Evolutionary conservation across 768 basidiomycete genomes (phyloP).

Genomic region (Phaeotremella skinneri): DNA sequence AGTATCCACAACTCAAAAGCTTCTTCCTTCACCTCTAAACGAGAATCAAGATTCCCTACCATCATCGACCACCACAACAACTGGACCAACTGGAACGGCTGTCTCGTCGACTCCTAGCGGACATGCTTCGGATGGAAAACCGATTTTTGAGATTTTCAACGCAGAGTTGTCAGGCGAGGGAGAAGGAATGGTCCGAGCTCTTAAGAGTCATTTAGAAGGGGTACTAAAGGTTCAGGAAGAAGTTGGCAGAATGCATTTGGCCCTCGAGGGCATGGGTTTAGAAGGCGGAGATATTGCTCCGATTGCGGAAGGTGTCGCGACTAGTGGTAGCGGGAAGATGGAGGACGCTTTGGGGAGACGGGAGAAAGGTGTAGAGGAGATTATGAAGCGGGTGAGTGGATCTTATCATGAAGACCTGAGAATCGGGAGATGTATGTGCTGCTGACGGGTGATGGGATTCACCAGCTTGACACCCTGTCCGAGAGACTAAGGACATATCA

Average conservation of each 20-base stretch:
- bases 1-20: not conserved
- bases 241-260: slow-evolving; percentile 39
- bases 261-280: slow-evolving; percentile 23
- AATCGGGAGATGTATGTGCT: too few species aligned
- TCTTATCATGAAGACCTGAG: not conserved
- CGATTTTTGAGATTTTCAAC: slow-evolving; percentile 41
- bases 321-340: not conserved
- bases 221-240: slow-evolving; percentile 43
- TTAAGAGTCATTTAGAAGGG: slow-evolving; percentile 37
- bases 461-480: slow-evolving; percentile 34
- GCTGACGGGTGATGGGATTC: too few species aligned
- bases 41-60: not conserved
- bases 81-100: slow-evolving; percentile 15
- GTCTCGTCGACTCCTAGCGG: slow-evolving; percentile 2
- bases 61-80: slow-evolving; percentile 2
- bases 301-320: too few species aligned
- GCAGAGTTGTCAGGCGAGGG: slow-evolving; percentile 30
- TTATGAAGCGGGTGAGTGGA: slow-evolving; percentile 40
- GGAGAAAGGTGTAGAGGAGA: slow-evolving; percentile 42
- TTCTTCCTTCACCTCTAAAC: slow-evolving; percentile 3
- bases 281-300: slow-evolving; percentile 6
- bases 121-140: slow-evolving; percentile 10
- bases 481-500: slow-evolving; percentile 41
- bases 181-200: slow-evolving; percentile 27
- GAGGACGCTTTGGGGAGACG: slow-evolving; percentile 15